These are phyloP conservation scores for Phaffomyces antillensis DNA, from an alignment of 805 yeast species.

Conservation along the genomic window DNA sequence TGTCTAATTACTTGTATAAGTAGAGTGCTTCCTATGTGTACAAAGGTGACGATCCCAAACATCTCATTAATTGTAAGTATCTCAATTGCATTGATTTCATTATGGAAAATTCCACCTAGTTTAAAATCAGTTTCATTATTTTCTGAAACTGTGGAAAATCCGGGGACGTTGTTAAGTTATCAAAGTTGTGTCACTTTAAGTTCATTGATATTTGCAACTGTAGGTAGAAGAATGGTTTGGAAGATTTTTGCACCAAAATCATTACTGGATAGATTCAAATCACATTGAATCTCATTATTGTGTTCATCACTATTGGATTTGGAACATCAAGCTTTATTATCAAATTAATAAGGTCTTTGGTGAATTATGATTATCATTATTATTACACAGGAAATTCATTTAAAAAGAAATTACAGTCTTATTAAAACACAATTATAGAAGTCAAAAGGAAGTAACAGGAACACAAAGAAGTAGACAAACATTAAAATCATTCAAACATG, in stretches of 20 bases:
- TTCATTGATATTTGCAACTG: conserved; percentile 74
- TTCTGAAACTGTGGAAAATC: conserved; percentile 66
- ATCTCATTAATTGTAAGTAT: conserved; percentile 61
- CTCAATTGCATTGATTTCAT: conserved; percentile 61
- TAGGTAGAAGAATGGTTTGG: conserved; percentile 96
- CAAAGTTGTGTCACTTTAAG: conserved; percentile 64
- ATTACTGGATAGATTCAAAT: conserved; percentile 67
- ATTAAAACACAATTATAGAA: too few relatives aligned
- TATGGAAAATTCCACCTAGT: conserved; percentile 78
- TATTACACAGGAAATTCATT: background rate
- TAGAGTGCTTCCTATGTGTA: too few relatives aligned
- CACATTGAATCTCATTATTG: conserved; percentile 42
- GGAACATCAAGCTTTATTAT: conserved; percentile 60
- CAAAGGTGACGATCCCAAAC: too few relatives aligned
- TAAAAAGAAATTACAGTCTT: background rate
- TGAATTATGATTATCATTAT: conserved; percentile 15
- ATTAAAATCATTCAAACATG: too few relatives aligned
- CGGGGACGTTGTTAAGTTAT: conserved; percentile 61
- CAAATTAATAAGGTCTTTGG: conserved; percentile 70
- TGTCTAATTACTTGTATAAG: too few relatives aligned
- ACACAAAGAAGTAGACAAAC: background rate
- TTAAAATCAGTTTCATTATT: conserved; percentile 65
- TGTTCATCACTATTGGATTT: conserved; percentile 56
- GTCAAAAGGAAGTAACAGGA: background rate
- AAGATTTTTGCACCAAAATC: conserved; percentile 97